Percentiles rank a stretch among this genome's conserved stretches.
phyloP scores from a whole-genome alignment of 768 basidiomycete species.

The Boletus rubroflammeus region DNA sequence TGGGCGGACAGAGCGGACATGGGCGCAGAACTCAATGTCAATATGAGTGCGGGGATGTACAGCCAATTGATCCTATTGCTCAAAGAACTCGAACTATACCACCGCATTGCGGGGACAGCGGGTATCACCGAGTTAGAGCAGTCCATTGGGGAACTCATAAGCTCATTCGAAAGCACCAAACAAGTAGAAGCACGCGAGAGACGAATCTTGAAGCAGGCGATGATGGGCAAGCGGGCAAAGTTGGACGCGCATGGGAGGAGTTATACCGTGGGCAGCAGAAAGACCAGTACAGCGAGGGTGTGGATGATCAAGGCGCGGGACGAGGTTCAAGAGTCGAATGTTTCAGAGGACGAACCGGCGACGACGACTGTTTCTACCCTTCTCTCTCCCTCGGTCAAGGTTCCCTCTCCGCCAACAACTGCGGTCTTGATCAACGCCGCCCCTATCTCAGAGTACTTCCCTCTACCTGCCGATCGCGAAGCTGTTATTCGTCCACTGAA shows the following conservation, averaged over 20 bases:
- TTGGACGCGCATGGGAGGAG: constrained; percentile 79
- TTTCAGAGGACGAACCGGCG: not conserved
- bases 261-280: constrained; percentile 83
- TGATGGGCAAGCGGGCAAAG: constrained; percentile 51
- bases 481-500: constrained; percentile 79
- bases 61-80: constrained; percentile 59
- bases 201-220: constrained; percentile 21
- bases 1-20: constrained; percentile 71
- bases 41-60: constrained; percentile 68
- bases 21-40: constrained; percentile 50
- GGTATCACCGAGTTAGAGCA: constrained; percentile 49
- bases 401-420: constrained; percentile 44
- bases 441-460: constrained; percentile 78
- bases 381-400: constrained; percentile 17
- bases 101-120: constrained; percentile 21
- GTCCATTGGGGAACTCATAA: constrained; percentile 55
- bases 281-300: constrained; percentile 85
- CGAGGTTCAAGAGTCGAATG: constrained; percentile 33
- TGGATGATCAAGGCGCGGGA: constrained; percentile 77
- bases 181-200: constrained; percentile 42
- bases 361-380: constrained; percentile 13
- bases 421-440: constrained; percentile 83
- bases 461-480: constrained; percentile 71
- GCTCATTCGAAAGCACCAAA: constrained; percentile 64
- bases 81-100: constrained; percentile 63